Base-by-base conservation (phyloP, 2,329 filamentous ascomycete species). In the Fusarium phyllophilum region DNA sequence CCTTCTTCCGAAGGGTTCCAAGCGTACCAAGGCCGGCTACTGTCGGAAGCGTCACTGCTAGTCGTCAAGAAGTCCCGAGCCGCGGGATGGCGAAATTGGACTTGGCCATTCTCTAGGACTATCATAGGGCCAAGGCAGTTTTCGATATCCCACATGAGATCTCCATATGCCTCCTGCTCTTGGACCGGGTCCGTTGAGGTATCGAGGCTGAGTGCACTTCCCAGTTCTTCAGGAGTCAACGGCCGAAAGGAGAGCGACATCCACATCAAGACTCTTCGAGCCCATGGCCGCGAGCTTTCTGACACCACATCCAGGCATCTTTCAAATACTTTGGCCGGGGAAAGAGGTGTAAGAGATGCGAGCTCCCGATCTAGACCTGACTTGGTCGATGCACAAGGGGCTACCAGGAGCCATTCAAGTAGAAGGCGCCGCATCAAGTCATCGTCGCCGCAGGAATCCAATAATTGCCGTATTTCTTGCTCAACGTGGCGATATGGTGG, bases 141-240 rank as follows among this genome's bases (percentile, higher is more conserved):
- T n/a, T 33, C n/a, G 24, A 56, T 44, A 3, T 56, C 52, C 38
- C 52, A 56, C 17, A 56, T 31, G 17, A 44, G 6, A n/a, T 56
- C 26, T 4, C 31, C 3, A 33, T 44, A 56, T 8, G 15, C 3
- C 26, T 44, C 6, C 12, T 24, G 24, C 6, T 15, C 29, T 3
- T 20, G 2, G 2, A 3, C 17, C 5, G 12, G 4, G 13, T 24
- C 29, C 2, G 2, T 24, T 4, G 29, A 44, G 20, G 13, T 1
- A 15, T 15, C 11, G 17, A 56, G 29, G 4, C 3, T 33, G 1
- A 44, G 22, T 29, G 52, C 29, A 24, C 29, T 56, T 20, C 12
- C 52, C 22, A 56, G 22, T 5, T 56, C 52, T 15, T 44, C 36
- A 9, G 52, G 26, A 14, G 52, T 24, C 38, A 56, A n/a, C 2